phyloP scores from a whole-genome alignment of 768 basidiomycete species.

The Chalciporus chontae region DNA sequence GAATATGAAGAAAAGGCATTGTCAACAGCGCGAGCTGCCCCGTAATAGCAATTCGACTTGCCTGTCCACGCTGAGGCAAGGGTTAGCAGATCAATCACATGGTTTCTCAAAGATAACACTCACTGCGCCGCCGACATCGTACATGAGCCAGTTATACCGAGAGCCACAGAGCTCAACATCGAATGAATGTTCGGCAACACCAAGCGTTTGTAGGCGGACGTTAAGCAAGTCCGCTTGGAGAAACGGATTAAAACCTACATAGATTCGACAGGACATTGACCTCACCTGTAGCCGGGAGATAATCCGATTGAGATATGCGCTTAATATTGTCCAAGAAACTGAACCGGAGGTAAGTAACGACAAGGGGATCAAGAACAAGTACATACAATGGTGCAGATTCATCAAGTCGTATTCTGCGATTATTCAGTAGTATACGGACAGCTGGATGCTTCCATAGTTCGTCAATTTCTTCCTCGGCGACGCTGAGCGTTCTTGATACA shows the following conservation, averaged over 20 bases:
- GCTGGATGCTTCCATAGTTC: constrained; percentile 70
- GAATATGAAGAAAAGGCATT: constrained; percentile 9
- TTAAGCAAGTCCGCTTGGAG: constrained; percentile 68
- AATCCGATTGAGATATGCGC: constrained; percentile 66
- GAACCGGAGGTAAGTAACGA: constrained; percentile 5
- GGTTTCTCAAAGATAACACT: constrained; percentile 25
- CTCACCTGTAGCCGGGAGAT: constrained; percentile 65
- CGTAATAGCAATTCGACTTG: constrained; percentile 27
- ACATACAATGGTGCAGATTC: constrained; percentile 76
- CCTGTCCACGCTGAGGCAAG: constrained; percentile 54
- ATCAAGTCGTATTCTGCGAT: constrained; percentile 62
- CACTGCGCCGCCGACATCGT: constrained; percentile 82
- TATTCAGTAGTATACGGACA: constrained; percentile 53
- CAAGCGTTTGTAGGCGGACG: constrained; percentile 76
- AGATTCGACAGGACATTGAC: constrained; percentile 6
- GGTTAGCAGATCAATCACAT: constrained; percentile 7
- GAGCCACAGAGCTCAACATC: constrained; percentile 60
- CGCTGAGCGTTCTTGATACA: constrained; percentile 53
- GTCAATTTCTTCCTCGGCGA: constrained; percentile 49
- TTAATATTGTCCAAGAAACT: constrained; percentile 69
- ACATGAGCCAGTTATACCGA: constrained; percentile 72
- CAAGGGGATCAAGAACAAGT: neutral
- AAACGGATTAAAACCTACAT: neutral
- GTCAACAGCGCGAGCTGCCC: constrained; percentile 11
- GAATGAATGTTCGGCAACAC: constrained; percentile 74